phyloP scores from a whole-genome alignment of 148 eudicot species.

The Rhododendron simsii region DNA sequence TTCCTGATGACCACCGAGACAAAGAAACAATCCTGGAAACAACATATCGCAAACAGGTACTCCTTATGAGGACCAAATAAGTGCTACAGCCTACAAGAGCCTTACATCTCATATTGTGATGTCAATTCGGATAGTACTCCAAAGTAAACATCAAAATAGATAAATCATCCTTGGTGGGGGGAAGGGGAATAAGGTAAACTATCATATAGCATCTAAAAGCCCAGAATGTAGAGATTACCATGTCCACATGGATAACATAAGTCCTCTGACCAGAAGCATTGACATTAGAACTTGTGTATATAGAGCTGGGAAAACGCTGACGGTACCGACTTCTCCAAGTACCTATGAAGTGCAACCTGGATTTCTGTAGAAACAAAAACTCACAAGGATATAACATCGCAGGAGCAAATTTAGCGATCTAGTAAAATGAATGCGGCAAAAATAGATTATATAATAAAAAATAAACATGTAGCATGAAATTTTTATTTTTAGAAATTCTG shows the following conservation, averaged over 20 bases:
- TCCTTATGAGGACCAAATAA: neutral
- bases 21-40: constrained; percentile 87
- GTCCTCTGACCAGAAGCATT: constrained; percentile 37
- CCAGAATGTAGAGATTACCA: constrained; percentile 43
- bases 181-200: neutral
- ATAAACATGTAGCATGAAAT: neutral
- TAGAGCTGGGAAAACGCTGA: constrained; percentile 53
- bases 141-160: constrained; percentile 5
- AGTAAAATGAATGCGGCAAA: neutral
- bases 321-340: constrained; percentile 98
- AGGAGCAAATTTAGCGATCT: neutral
- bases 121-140: neutral
- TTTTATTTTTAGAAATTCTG: neutral
- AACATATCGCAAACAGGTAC: neutral
- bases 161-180: neutral
- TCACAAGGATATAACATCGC: neutral
- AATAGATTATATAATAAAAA: neutral
- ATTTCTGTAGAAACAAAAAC: constrained; percentile 46
- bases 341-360: constrained; percentile 94
- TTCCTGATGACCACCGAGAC: constrained; percentile 84
- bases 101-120: neutral
- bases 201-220: neutral
- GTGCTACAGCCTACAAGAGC: neutral
- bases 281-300: constrained; percentile 23
- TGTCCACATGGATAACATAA: constrained; percentile 74